Evolutionary conservation across 1,139 yeast genomes (phyloP).

Genomic region (Zygotorulaspora mrakii): DNA sequence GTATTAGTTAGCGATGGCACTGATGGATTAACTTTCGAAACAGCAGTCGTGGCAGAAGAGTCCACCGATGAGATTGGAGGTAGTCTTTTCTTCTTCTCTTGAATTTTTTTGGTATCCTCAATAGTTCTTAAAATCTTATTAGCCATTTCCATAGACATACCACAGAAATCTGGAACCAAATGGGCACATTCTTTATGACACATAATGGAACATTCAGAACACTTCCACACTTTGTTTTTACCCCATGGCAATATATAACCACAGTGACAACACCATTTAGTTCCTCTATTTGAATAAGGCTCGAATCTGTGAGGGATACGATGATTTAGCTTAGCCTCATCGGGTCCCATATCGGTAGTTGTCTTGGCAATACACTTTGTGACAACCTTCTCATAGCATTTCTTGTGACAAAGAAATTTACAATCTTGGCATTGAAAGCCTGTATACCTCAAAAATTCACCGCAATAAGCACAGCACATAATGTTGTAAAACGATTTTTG

Average conservation of each 20-base stretch:
- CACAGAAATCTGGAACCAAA: slow-evolving; percentile 95
- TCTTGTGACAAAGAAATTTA: slow-evolving; percentile 87
- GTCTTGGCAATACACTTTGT: slow-evolving; percentile 93
- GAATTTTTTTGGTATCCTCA: slow-evolving; percentile 63
- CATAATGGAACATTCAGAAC: slow-evolving; percentile 92
- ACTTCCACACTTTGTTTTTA: slow-evolving; percentile 86
- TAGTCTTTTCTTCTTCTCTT: slow-evolving; percentile 26
- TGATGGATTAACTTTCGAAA: slow-evolving; percentile 17
- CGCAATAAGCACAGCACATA: slow-evolving; percentile 96
- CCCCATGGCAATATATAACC: slow-evolving; percentile 96
- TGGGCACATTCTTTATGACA: slow-evolving; percentile 92
- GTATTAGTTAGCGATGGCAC: too few species aligned
- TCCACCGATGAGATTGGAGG: slow-evolving; percentile 14
- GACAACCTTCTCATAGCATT: slow-evolving; percentile 89
- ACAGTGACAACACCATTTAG: slow-evolving; percentile 99
- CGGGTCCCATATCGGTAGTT: slow-evolving; percentile 76
- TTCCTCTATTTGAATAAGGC: slow-evolving; percentile 85
- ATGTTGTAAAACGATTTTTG: slow-evolving; percentile 93
- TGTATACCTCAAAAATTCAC: slow-evolving; percentile 88
- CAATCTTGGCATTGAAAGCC: slow-evolving; percentile 97
- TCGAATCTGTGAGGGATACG: slow-evolving; percentile 96
- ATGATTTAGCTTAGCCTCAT: slow-evolving; percentile 88
- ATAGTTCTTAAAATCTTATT: slow-evolving; percentile 82
- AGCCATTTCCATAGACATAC: slow-evolving; percentile 97
- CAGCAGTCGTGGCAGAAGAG: slow-evolving; percentile 15